Evolutionary conservation across 2,329 filamentous ascomycete genomes (phyloP).

Genomic region (Ophiostoma pallidulum): DNA sequence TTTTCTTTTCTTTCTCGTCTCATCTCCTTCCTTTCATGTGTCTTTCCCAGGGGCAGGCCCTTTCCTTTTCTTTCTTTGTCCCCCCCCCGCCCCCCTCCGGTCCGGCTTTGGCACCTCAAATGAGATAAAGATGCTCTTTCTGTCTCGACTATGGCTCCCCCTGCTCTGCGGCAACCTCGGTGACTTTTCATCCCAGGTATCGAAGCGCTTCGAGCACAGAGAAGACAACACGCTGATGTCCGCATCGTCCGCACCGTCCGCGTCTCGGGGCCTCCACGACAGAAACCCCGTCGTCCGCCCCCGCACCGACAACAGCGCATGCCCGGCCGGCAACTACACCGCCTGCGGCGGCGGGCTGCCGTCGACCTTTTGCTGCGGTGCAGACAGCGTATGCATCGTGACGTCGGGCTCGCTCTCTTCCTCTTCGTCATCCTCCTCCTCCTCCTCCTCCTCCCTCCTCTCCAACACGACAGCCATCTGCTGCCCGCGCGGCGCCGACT

Average conservation of each 20-base stretch:
- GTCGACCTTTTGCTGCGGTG: slow-evolving; percentile 16
- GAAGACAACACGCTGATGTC: too few relatives aligned
- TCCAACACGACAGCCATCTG: slow-evolving; percentile 17
- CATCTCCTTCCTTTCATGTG: neutral
- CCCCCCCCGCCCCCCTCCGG: neutral
- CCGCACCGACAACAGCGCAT: slow-evolving; percentile 1
- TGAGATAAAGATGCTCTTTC: neutral
- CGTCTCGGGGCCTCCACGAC: too few relatives aligned
- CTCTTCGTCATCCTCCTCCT: too few relatives aligned
- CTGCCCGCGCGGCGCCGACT: slow-evolving; percentile 12
- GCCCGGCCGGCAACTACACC: slow-evolving; percentile 6
- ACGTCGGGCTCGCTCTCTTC: neutral
- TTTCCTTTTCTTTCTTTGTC: neutral
- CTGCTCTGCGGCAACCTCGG: neutral
- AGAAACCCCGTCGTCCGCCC: too few relatives aligned
- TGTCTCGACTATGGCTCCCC: neutral
- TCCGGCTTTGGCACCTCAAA: too few relatives aligned
- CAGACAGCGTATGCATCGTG: slow-evolving; percentile 9
- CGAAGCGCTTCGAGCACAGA: too few relatives aligned
- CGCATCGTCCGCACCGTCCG: too few relatives aligned
- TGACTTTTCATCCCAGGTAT: too few relatives aligned
- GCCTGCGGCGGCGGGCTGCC: slow-evolving; percentile 15
- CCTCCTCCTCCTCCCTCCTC: too few relatives aligned
- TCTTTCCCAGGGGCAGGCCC: neutral
- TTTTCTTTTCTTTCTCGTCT: neutral